Percentiles rank a stretch among this genome's conserved stretches.
These are phyloP conservation scores for Cerrena zonata DNA, from an alignment of 1,284 basidiomycete genomes.

Conservation along the genomic window DNA sequence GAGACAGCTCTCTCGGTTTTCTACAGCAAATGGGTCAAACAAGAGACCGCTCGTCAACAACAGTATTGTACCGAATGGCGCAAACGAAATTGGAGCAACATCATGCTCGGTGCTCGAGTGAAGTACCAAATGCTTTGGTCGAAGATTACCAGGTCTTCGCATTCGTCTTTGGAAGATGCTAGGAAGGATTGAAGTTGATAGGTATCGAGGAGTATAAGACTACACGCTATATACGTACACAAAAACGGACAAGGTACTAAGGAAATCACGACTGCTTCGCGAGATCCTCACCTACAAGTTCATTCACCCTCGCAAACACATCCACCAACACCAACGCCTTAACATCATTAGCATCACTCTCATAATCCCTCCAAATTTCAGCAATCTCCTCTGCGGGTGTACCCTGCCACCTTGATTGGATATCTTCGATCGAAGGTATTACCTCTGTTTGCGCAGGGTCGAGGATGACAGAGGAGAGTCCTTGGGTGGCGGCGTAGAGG, in stretches of 20 bases:
- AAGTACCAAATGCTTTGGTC: slow-evolving; percentile 38
- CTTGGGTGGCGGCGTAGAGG: slow-evolving; percentile 43
- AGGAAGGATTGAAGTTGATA: slow-evolving; percentile 1
- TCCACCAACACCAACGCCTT: slow-evolving; percentile 53
- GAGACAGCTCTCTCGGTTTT: slow-evolving; percentile 66
- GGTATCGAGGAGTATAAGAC: too few species aligned
- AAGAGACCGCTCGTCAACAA: slow-evolving; percentile 52
- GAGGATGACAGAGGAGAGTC: slow-evolving; percentile 45
- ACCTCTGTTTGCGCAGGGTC: slow-evolving; percentile 49
- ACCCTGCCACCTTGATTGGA: slow-evolving; percentile 64
- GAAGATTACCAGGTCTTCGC: slow-evolving; percentile 17
- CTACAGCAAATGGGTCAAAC: slow-evolving; percentile 64
- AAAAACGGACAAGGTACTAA: slow-evolving; percentile 12
- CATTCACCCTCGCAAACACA: slow-evolving; percentile 53
- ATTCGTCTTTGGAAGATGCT: slow-evolving; percentile 10
- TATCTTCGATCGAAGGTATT: slow-evolving; percentile 51
- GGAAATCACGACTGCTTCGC: too few species aligned
- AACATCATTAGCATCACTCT: slow-evolving; percentile 50
- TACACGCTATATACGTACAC: too few species aligned
- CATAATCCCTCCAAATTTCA: slow-evolving; percentile 52
- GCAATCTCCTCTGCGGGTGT: slow-evolving; percentile 59
- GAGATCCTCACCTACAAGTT: slow-evolving; percentile 45
- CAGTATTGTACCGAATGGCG: slow-evolving; percentile 62
- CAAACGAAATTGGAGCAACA: slow-evolving; percentile 48
- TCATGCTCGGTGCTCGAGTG: slow-evolving; percentile 49